phyloP scores from a whole-genome alignment of 2,329 filamentous ascomycete species.

The Periconia digitata region DNA sequence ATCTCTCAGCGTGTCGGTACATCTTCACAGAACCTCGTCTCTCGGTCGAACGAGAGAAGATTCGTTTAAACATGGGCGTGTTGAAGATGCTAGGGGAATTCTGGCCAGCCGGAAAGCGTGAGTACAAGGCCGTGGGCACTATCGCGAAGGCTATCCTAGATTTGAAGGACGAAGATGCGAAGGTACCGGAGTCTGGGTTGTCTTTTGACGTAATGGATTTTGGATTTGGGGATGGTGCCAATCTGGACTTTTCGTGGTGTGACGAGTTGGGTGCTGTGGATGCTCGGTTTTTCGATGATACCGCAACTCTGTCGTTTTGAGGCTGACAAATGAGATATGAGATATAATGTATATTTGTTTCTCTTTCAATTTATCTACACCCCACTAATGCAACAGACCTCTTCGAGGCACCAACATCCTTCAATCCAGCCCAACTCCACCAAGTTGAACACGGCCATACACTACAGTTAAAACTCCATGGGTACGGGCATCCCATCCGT shows the following conservation, averaged over 20 bases:
- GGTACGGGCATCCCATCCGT: not conserved
- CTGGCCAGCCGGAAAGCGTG: slow-evolving; percentile 19
- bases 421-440: not conserved
- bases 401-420: too few relatives aligned
- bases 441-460: not conserved
- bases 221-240: not conserved
- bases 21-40: slow-evolving; percentile 23
- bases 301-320: not conserved
- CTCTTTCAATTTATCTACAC: too few relatives aligned
- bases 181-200: slow-evolving; percentile 4
- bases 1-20: slow-evolving; percentile 26
- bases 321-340: not conserved
- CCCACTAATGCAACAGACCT: too few relatives aligned
- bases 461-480: not conserved
- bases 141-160: slow-evolving; percentile 21
- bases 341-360: too few relatives aligned
- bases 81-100: slow-evolving; percentile 25
- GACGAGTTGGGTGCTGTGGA: not conserved
- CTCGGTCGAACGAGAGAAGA: slow-evolving; percentile 22
- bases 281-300: not conserved
- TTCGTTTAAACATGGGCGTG: slow-evolving; percentile 27
- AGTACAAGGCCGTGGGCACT: slow-evolving; percentile 18
- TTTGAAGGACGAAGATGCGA: slow-evolving; percentile 17
- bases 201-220: not conserved
- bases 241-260: too few relatives aligned